Conservation (phyloP, 1,284 basidiomycete genomes). For the Rhodotorula sp. region DNA sequence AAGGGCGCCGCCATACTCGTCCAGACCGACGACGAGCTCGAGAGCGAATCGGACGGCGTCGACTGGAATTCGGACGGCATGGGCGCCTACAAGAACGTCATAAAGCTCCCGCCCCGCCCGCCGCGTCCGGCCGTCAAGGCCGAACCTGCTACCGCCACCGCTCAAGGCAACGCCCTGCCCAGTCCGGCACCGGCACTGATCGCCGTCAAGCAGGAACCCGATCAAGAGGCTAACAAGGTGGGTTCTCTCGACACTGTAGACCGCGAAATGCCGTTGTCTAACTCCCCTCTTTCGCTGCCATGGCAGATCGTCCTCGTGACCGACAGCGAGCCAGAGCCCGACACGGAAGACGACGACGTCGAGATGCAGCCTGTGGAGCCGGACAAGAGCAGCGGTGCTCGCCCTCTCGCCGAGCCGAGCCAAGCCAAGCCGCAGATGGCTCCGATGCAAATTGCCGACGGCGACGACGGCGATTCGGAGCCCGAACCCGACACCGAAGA, state of each 20-base stretch:
- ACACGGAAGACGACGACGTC: slow-evolving; percentile 6
- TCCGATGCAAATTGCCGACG: neutral
- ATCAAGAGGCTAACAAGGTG: neutral
- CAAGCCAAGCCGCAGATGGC: neutral
- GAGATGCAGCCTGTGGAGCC: neutral
- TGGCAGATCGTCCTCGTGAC: neutral
- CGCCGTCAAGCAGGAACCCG: neutral
- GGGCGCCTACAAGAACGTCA: slow-evolving; percentile 3
- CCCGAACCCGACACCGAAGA: slow-evolving; percentile 30
- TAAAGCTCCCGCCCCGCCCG: neutral
- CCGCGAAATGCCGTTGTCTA: neutral
- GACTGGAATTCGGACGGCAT: slow-evolving; percentile 21
- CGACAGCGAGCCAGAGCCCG: slow-evolving; percentile 11
- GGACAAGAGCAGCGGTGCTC: neutral
- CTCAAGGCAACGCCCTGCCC: too few relatives aligned
- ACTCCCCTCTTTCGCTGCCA: neutral
- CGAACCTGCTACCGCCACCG: neutral
- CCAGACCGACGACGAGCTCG: slow-evolving; percentile 5
- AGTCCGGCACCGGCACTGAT: neutral
- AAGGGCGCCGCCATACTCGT: neutral
- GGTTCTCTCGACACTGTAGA: neutral
- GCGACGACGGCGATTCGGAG: slow-evolving; percentile 18
- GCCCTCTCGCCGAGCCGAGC: too few relatives aligned
- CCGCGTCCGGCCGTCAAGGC: neutral
- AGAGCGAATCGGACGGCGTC: neutral